phyloP scores from a whole-genome alignment of 495 filamentous ascomycete genomes.

The Penicillium fimorum region DNA sequence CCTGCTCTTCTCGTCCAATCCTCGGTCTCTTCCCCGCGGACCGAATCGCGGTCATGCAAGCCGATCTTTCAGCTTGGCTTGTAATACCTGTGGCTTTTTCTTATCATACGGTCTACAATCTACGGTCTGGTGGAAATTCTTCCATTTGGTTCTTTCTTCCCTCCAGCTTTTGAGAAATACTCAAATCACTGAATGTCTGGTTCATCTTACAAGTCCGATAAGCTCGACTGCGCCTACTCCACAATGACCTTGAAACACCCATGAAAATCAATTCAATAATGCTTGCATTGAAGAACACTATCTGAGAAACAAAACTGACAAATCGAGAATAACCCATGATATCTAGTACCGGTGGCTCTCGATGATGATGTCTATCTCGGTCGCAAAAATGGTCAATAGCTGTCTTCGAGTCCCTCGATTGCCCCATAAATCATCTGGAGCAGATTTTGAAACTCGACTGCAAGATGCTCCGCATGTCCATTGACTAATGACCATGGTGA shows the following conservation, averaged over 20 bases:
- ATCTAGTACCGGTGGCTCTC: background rate
- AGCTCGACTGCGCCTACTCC: constrained; percentile 2
- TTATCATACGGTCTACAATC: background rate
- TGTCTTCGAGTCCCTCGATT: constrained; percentile 1
- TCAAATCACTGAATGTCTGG: background rate
- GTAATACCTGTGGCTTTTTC: background rate
- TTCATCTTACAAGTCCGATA: background rate
- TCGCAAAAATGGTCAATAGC: background rate
- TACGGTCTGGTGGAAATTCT: background rate
- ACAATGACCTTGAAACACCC: background rate
- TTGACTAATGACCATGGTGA: constrained; percentile 3
- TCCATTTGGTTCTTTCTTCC: background rate
- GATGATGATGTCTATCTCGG: background rate
- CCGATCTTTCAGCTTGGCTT: constrained; percentile 8
- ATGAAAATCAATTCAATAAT: background rate
- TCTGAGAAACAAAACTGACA: background rate
- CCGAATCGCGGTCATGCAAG: constrained; percentile 5
- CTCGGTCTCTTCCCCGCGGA: constrained; percentile 8
- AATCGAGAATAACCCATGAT: background rate
- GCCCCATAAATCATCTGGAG: background rate
- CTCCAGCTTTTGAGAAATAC: background rate
- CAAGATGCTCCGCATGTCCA: constrained; percentile 7
- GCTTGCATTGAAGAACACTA: background rate
- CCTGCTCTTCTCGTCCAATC: constrained; percentile 13
- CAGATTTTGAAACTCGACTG: constrained; percentile 6